These are phyloP conservation scores for Pseudoneurospora amorphoporcata DNA, from an alignment of 495 filamentous ascomycete species.

Conservation along the genomic window DNA sequence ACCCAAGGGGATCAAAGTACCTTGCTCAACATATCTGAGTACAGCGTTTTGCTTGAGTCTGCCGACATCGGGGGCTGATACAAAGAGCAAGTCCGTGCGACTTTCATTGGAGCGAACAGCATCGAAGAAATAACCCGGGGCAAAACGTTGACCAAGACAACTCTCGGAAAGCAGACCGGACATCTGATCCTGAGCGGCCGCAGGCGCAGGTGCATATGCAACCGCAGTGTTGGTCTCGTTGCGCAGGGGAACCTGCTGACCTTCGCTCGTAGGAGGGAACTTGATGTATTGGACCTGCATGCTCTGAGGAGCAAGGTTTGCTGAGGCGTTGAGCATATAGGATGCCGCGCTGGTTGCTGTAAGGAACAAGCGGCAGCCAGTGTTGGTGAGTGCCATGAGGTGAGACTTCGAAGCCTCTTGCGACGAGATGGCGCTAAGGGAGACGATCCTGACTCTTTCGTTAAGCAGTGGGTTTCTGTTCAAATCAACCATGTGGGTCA, in stretches of 20 bases:
- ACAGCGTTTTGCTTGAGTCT: conserved; percentile 51
- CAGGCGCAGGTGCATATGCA: conserved; percentile 4
- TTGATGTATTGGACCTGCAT: conserved; percentile 96
- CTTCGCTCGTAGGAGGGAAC: conserved; percentile 52
- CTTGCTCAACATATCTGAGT: conserved; percentile 55
- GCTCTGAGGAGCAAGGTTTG: conserved; percentile 65
- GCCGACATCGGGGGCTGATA: conserved; percentile 79
- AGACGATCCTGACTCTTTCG: conserved; percentile 58
- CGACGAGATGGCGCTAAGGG: conserved; percentile 72
- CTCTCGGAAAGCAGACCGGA: background rate
- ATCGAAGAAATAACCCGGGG: conserved; percentile 86
- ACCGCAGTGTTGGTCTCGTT: conserved; percentile 15
- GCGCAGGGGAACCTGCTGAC: conserved; percentile 10
- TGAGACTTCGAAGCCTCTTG: conserved; percentile 75
- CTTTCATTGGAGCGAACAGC: conserved; percentile 44
- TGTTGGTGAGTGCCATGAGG: conserved; percentile 81
- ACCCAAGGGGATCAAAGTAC: conserved; percentile 59
- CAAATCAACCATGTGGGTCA: conserved; percentile 66
- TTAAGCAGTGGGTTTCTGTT: conserved; percentile 51
- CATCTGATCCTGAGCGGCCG: background rate
- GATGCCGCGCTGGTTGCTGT: conserved; percentile 76
- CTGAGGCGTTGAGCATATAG: conserved; percentile 49
- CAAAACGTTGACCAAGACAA: conserved; percentile 50
- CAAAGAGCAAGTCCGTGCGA: conserved; percentile 59
- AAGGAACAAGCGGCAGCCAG: conserved; percentile 82